Conservation (phyloP, 306 rosid species). For the Sindora glabra region DNA sequence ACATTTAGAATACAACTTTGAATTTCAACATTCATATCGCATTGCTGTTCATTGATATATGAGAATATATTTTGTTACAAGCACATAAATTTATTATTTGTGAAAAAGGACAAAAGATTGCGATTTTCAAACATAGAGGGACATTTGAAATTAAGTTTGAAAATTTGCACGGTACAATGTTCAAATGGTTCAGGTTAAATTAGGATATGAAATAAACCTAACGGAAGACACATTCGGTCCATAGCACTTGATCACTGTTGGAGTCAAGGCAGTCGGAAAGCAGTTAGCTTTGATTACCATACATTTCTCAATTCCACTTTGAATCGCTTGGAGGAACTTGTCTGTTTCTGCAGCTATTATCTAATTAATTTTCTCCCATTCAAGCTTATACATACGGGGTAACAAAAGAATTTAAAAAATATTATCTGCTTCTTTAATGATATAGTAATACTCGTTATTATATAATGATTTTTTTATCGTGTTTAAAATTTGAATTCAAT, state of each 20-base stretch:
- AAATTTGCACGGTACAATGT: not conserved
- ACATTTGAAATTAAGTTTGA: not conserved
- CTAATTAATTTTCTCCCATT: not conserved
- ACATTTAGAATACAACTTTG: too few relatives aligned
- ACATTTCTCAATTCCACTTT: too few relatives aligned
- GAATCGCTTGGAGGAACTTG: constrained; percentile 2
- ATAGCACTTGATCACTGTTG: constrained; percentile 9
- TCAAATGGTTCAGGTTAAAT: not conserved
- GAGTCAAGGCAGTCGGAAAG: constrained; percentile 13
- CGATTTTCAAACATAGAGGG: too few relatives aligned
- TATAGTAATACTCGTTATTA: too few relatives aligned
- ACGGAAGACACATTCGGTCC: not conserved
- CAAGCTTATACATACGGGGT: too few relatives aligned
- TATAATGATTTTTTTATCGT: too few relatives aligned
- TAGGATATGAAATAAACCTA: constrained; percentile 16
- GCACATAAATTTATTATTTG: not conserved
- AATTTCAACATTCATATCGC: too few relatives aligned
- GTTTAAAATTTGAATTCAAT: too few relatives aligned
- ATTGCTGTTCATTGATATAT: too few relatives aligned
- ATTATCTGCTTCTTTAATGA: too few relatives aligned
- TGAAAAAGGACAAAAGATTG: not conserved
- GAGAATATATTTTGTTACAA: not conserved
- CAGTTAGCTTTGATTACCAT: constrained; percentile 21
- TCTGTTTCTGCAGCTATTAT: not conserved
- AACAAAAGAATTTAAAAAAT: too few relatives aligned